Conservation (phyloP, 2,329 filamentous ascomycete genomes). For the Lecanicillium sp. region DNA sequence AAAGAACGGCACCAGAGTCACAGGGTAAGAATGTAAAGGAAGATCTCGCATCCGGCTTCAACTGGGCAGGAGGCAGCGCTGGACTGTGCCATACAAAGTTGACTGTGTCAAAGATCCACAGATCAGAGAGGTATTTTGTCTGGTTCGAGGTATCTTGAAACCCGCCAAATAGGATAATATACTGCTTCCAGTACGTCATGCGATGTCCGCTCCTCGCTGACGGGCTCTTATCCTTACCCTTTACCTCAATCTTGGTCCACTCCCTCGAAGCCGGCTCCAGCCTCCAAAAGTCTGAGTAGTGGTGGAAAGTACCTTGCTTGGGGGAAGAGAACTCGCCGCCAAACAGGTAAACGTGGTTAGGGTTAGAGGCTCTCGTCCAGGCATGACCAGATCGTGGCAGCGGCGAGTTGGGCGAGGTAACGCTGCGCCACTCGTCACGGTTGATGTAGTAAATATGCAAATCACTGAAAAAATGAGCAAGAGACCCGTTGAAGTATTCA, state of each 20-base stretch:
- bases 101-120: conserved; percentile 92
- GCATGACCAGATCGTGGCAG: conserved; percentile 88
- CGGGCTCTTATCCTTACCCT: conserved; percentile 69
- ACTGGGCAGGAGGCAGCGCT: conserved; percentile 63
- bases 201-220: conserved; percentile 84
- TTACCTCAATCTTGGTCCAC: conserved; percentile 81
- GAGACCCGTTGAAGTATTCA: conserved; percentile 88
- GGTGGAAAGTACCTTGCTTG: conserved; percentile 97
- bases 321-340: conserved; percentile 95
- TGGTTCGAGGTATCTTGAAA: conserved; percentile 96
- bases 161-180: conserved; percentile 89
- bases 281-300: conserved; percentile 98
- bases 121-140: conserved; percentile 85
- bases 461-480: conserved; percentile 66
- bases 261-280: conserved; percentile 77
- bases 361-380: conserved; percentile 83
- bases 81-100: conserved; percentile 81
- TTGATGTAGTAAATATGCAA: conserved; percentile 67
- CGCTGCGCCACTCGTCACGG: conserved; percentile 80
- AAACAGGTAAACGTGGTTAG: conserved; percentile 80
- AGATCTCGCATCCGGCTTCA: conserved; percentile 83
- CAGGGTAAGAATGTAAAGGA: conserved; percentile 90
- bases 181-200: conserved; percentile 97
- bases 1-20: conserved; percentile 81
- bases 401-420: conserved; percentile 86